Evolutionary conservation across 1,284 basidiomycete genomes (phyloP).

Genomic region (Cryptococcus sp.): DNA sequence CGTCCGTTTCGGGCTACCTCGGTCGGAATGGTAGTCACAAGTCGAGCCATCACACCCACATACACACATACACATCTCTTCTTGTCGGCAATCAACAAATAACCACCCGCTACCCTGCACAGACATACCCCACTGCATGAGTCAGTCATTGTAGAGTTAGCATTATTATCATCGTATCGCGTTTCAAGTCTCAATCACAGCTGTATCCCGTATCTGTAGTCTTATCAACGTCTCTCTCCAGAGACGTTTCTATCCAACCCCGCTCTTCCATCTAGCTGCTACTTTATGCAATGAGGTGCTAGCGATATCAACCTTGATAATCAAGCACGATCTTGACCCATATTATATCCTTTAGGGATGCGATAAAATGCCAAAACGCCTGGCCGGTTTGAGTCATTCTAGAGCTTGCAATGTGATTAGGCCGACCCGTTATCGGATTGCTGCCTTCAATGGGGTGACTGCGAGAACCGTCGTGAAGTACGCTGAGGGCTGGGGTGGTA

Average conservation of each 20-base stretch:
- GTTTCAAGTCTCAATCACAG: neutral
- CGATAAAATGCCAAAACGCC: too few species aligned
- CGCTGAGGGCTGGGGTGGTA: too few species aligned
- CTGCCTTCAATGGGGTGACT: too few species aligned
- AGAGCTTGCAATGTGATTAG: too few species aligned
- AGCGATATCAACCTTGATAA: too few species aligned
- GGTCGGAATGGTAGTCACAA: constrained; percentile 31
- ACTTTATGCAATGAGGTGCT: too few species aligned
- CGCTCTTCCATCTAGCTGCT: too few species aligned
- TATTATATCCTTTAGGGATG: too few species aligned
- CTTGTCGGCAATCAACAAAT: neutral
- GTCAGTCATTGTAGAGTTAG: neutral
- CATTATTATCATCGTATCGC: neutral
- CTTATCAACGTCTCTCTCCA: neutral
- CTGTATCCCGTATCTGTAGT: neutral
- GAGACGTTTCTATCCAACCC: neutral
- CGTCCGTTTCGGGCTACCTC: constrained; percentile 38
- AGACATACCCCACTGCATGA: neutral
- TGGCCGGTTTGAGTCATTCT: too few species aligned
- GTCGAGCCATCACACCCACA: neutral
- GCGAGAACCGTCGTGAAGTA: too few species aligned
- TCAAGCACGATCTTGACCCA: too few species aligned
- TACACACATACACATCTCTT: neutral
- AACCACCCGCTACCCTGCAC: constrained; percentile 2
- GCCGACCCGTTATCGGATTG: too few species aligned